Conservation (phyloP, 2,329 filamentous ascomycete genomes). For the Cladosporium cucumerinum region DNA sequence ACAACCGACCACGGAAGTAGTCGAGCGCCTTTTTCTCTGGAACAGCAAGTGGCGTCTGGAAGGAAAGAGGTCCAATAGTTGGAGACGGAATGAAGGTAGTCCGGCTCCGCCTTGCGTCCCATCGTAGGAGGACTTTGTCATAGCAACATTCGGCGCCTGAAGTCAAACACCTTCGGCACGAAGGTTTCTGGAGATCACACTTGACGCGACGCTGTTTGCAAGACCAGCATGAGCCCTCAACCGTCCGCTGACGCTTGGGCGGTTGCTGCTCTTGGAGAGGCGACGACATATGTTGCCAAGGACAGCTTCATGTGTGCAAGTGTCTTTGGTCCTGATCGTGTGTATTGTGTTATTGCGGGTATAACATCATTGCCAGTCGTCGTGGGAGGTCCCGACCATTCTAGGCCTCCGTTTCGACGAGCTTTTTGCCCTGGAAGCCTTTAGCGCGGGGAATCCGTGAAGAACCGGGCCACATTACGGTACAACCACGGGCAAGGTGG, state of each 20-base stretch:
- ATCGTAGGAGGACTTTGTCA: constrained; percentile 13
- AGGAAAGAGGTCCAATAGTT: constrained; percentile 11
- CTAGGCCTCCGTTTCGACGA: neutral
- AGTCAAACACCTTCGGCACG: constrained; percentile 11
- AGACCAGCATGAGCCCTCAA: constrained; percentile 41
- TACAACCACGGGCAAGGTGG: neutral
- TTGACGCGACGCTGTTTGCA: constrained; percentile 44
- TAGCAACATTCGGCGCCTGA: constrained; percentile 12
- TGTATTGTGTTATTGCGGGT: neutral
- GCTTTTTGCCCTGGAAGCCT: neutral
- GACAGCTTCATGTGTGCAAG: constrained; percentile 10
- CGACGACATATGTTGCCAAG: constrained; percentile 11
- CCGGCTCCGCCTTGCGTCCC: constrained; percentile 8
- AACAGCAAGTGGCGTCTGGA: constrained; percentile 14
- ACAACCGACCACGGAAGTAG: constrained; percentile 12
- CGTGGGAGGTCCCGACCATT: neutral
- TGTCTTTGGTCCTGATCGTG: neutral
- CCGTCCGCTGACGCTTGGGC: constrained; percentile 15
- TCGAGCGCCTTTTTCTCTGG: constrained; percentile 14
- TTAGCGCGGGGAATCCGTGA: neutral
- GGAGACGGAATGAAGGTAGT: neutral
- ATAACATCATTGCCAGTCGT: neutral
- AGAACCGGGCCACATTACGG: neutral
- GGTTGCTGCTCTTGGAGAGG: constrained; percentile 11
- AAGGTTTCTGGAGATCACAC: constrained; percentile 45